phyloP scores from a whole-genome alignment of 441 rosid genomes.

The Biscutella laevigata region DNA sequence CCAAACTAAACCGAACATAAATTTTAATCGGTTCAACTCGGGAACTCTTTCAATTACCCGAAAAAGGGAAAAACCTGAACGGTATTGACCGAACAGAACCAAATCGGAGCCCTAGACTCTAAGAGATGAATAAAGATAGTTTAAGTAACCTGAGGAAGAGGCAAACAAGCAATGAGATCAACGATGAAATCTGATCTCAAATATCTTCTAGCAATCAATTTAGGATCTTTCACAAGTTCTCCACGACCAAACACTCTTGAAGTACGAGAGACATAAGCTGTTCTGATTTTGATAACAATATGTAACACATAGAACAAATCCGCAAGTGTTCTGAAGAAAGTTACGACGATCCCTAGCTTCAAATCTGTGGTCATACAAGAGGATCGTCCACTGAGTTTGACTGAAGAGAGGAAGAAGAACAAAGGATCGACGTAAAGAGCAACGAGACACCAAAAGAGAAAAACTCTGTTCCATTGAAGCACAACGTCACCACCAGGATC shows the following conservation, averaged over 20 bases:
- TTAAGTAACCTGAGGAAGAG: slow-evolving; percentile 80
- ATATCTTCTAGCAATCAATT: slow-evolving; percentile 53
- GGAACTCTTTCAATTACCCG: no score
- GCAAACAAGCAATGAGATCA: slow-evolving; percentile 72
- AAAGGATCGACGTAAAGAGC: slow-evolving; percentile 76
- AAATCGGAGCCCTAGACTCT: no score
- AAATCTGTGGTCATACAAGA: slow-evolving; percentile 57
- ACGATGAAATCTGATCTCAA: slow-evolving; percentile 62
- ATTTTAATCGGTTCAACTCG: no score
- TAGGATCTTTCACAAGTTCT: slow-evolving; percentile 74
- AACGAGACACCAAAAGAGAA: slow-evolving; percentile 63
- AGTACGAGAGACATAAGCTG: slow-evolving; percentile 70
- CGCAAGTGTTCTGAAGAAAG: slow-evolving; percentile 64
- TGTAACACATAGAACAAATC: slow-evolving; percentile 60
- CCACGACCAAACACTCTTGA: slow-evolving; percentile 85
- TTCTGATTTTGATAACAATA: slow-evolving; percentile 56
- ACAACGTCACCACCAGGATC: slow-evolving; percentile 70
- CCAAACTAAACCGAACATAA: no score
- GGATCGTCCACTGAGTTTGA: slow-evolving; percentile 26
- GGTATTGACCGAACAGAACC: no score
- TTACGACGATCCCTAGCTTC: slow-evolving; percentile 61
- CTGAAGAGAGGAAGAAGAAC: slow-evolving; percentile 71
- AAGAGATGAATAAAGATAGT: neutral
- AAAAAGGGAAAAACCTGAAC: no score
- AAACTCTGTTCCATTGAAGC: slow-evolving; percentile 72